Evolutionary conservation across 148 eudicot species (phyloP), one percentile per base, ranked within the genome.

Genomic region (Amaranthus palmeri): DNA sequence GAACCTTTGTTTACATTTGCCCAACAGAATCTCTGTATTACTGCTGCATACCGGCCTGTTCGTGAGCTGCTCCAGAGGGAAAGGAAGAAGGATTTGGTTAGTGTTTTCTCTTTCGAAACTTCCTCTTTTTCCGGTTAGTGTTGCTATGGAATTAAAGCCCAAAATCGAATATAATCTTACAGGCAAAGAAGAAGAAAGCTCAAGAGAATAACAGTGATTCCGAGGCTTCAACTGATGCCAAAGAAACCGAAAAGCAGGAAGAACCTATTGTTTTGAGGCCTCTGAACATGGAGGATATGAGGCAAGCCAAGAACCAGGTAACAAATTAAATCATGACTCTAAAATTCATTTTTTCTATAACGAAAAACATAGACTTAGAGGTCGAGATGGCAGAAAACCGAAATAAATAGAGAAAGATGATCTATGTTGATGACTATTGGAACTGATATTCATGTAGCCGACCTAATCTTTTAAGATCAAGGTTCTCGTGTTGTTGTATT

Each of bases 41-140:
- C 98, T 68, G 98, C 98, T 40, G 97, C 98, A 54, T 93, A 93
- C 63, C 88, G 89, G 50, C 98, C 98, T 12, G 98, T 93, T 59
- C 85, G 98, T 54, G 98, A 93, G 83, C 89, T 93, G 41, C 81
- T 90, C 73, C 88, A 88, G 78, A 86, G 81, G 78, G 98, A 93
- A 83, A 93, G 88, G 77, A 69, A 75, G 69, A 91, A 89, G 81
- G 92, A 87, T 70, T 54, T 70, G 90, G 98, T 93, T 71, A 72
- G 61, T 74, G 58, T 47, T n/a, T n/a, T 68, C 14, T 49, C 55
- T 41, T 61, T 46, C 41, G 14, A 5, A 8, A 54, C 15, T 67
- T 36, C 41, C 18, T 14, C 13, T 41, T 43, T 67, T 40, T 15
- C 3, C 4, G 25, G 59, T 25, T 58, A 13, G 44, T 40, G 3